Conservation (phyloP, 805 yeast genomes). For the Cyberlindnera veronae region DNA sequence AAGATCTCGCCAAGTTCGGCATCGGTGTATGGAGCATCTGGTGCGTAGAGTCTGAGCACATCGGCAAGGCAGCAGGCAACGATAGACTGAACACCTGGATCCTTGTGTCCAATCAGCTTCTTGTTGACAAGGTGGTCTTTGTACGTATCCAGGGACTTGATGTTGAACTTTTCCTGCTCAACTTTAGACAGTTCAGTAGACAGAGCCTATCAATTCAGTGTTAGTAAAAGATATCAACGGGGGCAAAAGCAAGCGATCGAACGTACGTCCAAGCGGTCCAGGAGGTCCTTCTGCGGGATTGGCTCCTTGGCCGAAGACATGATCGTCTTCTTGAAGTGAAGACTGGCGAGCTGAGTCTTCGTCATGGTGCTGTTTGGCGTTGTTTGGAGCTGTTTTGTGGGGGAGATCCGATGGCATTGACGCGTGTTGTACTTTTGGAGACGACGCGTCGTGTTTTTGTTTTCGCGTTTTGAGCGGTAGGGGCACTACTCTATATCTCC, state of each 20-base stretch:
- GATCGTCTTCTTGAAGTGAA: constrained; percentile 43
- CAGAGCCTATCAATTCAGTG: constrained; percentile 33
- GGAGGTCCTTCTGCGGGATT: constrained; percentile 59
- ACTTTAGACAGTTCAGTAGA: constrained; percentile 60
- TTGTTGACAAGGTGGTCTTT: constrained; percentile 52
- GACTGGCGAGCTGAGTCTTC: constrained; percentile 17
- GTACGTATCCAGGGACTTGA: constrained; percentile 41
- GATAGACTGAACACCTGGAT: constrained; percentile 64
- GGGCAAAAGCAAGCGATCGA: not conserved
- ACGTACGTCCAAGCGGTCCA: constrained; percentile 48
- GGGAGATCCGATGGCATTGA: constrained; percentile 1
- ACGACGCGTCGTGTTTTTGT: constrained; percentile 7
- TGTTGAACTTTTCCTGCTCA: constrained; percentile 57
- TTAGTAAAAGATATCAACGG: constrained; percentile 13
- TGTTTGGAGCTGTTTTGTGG: not conserved
- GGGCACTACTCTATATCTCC: constrained; percentile 2
- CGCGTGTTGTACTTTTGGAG: not conserved
- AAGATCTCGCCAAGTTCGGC: constrained; percentile 61
- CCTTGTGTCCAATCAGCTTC: constrained; percentile 58
- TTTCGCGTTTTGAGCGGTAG: not conserved
- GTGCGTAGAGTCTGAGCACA: constrained; percentile 74
- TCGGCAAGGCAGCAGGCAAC: constrained; percentile 75
- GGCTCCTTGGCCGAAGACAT: constrained; percentile 54
- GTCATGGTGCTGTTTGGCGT: constrained; percentile 11
- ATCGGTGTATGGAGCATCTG: constrained; percentile 83